phyloP scores from a whole-genome alignment of 139 green algal species.

The Asterochloris erici region DNA sequence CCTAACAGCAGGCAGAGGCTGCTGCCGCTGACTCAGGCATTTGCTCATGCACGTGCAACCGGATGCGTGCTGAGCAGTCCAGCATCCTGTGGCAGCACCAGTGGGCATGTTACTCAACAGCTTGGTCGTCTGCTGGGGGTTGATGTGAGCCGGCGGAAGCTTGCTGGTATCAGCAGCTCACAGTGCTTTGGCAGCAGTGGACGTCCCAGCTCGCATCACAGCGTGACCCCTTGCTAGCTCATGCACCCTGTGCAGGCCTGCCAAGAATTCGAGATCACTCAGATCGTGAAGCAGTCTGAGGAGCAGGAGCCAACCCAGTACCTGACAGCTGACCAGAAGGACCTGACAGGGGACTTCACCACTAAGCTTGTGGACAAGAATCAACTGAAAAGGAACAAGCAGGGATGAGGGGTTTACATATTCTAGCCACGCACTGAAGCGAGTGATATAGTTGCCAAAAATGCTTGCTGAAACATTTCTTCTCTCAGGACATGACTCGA shows the following conservation, averaged over 20 bases:
- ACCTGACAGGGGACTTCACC: constrained; percentile 15
- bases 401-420: too few relatives aligned
- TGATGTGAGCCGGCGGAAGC: background rate
- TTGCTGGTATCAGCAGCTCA: background rate
- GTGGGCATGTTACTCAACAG: too few relatives aligned
- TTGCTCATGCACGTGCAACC: too few relatives aligned
- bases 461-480: too few relatives aligned
- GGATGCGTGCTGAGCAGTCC: too few relatives aligned
- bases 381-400: too few relatives aligned
- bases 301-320: constrained; percentile 37
- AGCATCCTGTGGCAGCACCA: too few relatives aligned
- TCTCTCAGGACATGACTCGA: too few relatives aligned
- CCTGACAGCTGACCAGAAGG: constrained; percentile 20
- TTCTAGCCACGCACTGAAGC: too few relatives aligned
- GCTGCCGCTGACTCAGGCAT: too few relatives aligned
- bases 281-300: constrained; percentile 42
- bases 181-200: background rate
- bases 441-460: too few relatives aligned
- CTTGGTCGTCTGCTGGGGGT: background rate
- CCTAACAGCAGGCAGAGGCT: too few relatives aligned
- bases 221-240: background rate
- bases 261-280: constrained; percentile 64
- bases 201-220: background rate
- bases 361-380: constrained; percentile 16
- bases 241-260: constrained; percentile 39